Evolutionary conservation across 2,329 filamentous ascomycete genomes (phyloP).

Genomic region (Alternaria gansuensis): DNA sequence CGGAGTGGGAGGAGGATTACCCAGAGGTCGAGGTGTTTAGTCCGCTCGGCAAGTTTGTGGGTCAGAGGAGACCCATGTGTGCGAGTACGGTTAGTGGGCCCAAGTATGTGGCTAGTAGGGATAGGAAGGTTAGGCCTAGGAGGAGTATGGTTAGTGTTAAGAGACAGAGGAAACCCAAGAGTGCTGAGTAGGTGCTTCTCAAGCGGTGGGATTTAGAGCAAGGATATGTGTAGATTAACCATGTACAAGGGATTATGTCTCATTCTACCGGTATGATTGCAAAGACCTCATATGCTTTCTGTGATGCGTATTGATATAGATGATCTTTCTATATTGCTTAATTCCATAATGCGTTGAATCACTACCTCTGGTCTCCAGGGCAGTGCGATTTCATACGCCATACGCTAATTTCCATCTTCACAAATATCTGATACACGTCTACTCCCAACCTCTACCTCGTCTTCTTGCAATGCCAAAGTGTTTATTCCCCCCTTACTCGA

Average conservation of each 20-base stretch:
- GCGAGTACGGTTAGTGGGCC: conserved; percentile 70
- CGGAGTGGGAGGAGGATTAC: conserved; percentile 53
- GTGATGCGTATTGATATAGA: neutral
- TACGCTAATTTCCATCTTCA: conserved; percentile 10
- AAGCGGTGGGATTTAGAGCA: too few species aligned
- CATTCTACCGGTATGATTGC: neutral
- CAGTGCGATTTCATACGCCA: conserved; percentile 7
- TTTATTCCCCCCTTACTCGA: neutral
- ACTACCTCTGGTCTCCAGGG: neutral
- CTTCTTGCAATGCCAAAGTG: neutral
- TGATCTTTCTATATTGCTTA: neutral
- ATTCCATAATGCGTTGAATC: conserved; percentile 3
- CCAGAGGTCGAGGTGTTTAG: conserved; percentile 85
- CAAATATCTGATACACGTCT: neutral
- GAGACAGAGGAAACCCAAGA: conserved; percentile 41
- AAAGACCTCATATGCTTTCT: neutral
- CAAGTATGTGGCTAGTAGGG: conserved; percentile 60
- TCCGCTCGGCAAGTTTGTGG: conserved; percentile 83
- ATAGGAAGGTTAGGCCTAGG: conserved; percentile 67
- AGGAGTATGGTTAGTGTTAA: conserved; percentile 70
- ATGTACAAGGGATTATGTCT: neutral
- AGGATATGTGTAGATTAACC: neutral
- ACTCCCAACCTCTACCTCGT: neutral
- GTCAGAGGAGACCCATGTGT: conserved; percentile 71
- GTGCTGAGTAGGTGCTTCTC: neutral